These are phyloP conservation scores for Epichloe sp. DNA, from an alignment of 2,329 filamentous ascomycete species.

Conservation along the genomic window DNA sequence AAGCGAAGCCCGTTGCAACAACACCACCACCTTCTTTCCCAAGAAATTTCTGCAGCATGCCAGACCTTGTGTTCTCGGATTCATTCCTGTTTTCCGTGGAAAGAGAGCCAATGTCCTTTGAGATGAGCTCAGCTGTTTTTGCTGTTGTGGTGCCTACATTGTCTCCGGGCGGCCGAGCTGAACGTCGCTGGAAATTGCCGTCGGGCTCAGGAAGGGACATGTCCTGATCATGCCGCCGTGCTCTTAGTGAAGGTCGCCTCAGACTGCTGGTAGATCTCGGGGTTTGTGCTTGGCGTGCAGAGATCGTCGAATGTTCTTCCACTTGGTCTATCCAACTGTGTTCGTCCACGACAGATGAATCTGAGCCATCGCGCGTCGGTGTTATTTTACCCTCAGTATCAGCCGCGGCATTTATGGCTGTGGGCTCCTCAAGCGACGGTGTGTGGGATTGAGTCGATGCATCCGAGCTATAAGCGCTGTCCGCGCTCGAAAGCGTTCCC, in stretches of 20 bases:
- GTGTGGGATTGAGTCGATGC: constrained; percentile 41
- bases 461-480: constrained; percentile 50
- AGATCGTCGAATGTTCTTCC: neutral
- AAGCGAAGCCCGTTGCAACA: neutral
- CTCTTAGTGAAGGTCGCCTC: neutral
- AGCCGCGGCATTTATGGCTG: neutral
- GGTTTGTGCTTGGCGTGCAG: neutral
- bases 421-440: constrained; percentile 17
- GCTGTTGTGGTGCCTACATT: neutral
- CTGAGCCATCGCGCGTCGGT: neutral
- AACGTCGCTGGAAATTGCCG: neutral
- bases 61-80: constrained; percentile 2
- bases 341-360: neutral
- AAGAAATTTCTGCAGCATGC: constrained; percentile 6
- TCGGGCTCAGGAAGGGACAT: neutral
- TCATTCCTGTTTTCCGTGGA: neutral
- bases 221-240: neutral
- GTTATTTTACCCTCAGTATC: neutral
- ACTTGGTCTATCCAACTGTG: constrained; percentile 10
- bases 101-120: neutral
- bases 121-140: neutral
- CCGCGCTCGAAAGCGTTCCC: constrained; percentile 39
- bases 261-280: neutral
- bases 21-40: neutral
- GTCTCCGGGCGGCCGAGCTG: neutral